Base-by-base conservation (phyloP, 345 rosid genomes). In the Nasturtium officinale region DNA sequence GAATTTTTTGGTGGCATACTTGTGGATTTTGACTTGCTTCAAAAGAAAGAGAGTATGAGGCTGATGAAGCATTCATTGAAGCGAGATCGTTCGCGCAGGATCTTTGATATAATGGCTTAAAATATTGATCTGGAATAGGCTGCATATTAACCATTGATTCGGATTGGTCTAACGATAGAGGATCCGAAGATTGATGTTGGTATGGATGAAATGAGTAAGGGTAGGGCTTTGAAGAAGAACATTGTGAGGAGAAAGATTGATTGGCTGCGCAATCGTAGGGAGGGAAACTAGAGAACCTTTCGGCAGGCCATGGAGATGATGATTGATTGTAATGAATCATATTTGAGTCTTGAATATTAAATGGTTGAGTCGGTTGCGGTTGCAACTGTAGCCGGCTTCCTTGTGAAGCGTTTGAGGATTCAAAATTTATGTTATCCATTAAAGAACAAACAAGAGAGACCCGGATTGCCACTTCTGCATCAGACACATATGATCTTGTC, bases 21-120 rank as follows among this genome's bases (percentile, higher is more conserved):
- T 82, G 81, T 35, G 79, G 83, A 73, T 81, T 84, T 62, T 79
- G 83, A 65, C 76, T 79, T 76, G 79, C 83, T 48, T 64, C 75
- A 59, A 80, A 80, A 58, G 87, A 83, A 70, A 77, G 72, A 1
- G 80, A 71, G 59, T 71, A 71, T 5, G 80, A 77, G 48, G 55
- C 53, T 63, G 72, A 63, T 46, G 75, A 63, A 55, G 66, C 53
- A 46, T 69, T 69, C 7, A 53, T 15, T 46, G 25, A 45, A 0
- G 61, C 46, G 9, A 76, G 57, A 48, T 77, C 72, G 2, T 40
- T 64, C 0, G 56, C 40, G 8, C 67, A 30, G 12, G 76, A 65
- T 64, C 67, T 64, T 58, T 70, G 76, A 64, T 57, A 65, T 13
- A 65, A 65, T 21, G 80, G 67, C 51, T 71, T 71, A 21, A 64